These are phyloP conservation scores for Murraya koenigii DNA, from an alignment of 345 rosid species.

Conservation along the genomic window DNA sequence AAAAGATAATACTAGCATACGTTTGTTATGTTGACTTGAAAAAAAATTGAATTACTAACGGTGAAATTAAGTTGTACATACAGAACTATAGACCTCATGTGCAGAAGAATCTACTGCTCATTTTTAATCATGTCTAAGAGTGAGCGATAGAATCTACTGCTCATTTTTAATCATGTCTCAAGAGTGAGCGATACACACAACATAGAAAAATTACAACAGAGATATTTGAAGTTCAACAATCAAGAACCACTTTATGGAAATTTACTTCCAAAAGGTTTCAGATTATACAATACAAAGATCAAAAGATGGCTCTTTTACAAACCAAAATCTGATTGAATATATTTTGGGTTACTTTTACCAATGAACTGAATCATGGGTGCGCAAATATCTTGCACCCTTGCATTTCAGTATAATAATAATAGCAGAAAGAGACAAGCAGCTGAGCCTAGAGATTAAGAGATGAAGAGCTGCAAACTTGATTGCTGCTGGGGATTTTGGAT, in stretches of 20 bases:
- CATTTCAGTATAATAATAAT: neutral
- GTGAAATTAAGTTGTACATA: no score
- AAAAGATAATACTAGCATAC: no score
- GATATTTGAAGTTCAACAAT: neutral
- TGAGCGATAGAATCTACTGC: neutral
- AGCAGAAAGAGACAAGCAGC: slow-evolving; percentile 2
- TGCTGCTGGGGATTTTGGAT: neutral
- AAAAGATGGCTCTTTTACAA: neutral
- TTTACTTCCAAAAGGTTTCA: neutral
- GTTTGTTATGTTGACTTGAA: no score
- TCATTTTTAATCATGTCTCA: neutral
- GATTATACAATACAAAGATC: neutral
- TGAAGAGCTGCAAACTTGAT: neutral
- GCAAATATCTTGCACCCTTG: neutral
- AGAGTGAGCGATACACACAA: neutral
- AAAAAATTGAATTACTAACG: no score
- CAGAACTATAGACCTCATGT: no score
- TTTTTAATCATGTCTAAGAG: neutral
- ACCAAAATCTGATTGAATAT: neutral
- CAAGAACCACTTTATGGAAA: neutral
- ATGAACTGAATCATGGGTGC: slow-evolving; percentile 2
- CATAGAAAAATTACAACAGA: neutral
- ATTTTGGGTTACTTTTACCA: neutral
- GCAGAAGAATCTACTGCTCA: neutral
- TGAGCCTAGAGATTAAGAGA: neutral